A percentile compares a stretch with the other conserved stretches of the same genome.
phyloP scores from a whole-genome alignment of 106 monocot species.

The Platanthera guangdongensis region DNA sequence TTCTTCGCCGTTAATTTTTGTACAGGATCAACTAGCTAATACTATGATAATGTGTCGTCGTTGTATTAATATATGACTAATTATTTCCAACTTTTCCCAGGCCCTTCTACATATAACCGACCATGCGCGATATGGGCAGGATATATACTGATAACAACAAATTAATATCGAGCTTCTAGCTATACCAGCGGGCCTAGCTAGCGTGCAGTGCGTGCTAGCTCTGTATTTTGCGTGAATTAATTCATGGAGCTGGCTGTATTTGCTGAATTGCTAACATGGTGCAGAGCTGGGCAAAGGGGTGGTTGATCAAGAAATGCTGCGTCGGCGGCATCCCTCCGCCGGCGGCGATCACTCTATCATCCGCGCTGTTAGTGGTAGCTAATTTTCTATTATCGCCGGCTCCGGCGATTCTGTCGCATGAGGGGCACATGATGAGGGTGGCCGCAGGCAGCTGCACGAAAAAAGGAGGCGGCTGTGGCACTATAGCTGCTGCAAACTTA shows the following conservation, averaged over 20 bases:
- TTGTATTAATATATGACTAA: not conserved
- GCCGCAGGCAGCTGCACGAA: conserved; percentile 26
- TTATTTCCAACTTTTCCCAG: not conserved
- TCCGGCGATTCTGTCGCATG: conserved; percentile 14
- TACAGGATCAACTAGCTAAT: not conserved
- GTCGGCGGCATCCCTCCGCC: not conserved
- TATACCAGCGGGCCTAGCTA: too few species aligned
- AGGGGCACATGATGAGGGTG: conserved; percentile 24
- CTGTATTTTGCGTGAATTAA: too few species aligned
- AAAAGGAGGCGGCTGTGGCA: not conserved
- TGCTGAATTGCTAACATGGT: not conserved
- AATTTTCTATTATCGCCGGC: not conserved
- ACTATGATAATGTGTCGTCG: too few species aligned
- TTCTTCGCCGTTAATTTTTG: not conserved
- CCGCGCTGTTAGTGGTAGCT: not conserved
- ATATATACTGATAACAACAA: too few species aligned
- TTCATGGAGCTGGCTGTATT: too few species aligned
- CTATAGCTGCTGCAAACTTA: not conserved
- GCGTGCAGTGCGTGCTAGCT: too few species aligned
- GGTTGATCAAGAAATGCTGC: not conserved
- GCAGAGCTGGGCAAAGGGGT: conserved; percentile 9
- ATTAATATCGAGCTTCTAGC: too few species aligned
- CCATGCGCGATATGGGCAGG: too few species aligned
- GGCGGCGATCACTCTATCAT: not conserved
- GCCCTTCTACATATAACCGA: not conserved